phyloP scores from a whole-genome alignment of 1,284 basidiomycete species.

The Ustilago hordei region DNA sequence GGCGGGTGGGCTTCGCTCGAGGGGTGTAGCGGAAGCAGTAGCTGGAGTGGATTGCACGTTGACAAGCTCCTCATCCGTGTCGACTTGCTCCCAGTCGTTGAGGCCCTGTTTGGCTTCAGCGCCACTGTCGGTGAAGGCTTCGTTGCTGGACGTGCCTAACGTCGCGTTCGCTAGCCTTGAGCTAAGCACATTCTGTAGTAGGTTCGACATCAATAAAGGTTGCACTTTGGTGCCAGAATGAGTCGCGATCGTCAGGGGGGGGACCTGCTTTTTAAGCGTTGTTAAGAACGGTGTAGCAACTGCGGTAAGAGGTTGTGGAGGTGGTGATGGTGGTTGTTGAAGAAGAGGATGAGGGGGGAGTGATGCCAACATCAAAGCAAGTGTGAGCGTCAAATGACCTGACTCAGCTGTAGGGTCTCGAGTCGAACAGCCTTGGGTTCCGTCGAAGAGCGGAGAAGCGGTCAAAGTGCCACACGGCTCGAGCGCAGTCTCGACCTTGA shows the following conservation, averaged over 20 bases:
- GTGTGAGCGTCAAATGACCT: conserved; percentile 8
- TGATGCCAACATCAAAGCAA: neutral
- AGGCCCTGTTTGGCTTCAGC: conserved; percentile 28
- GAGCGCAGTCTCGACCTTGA: neutral
- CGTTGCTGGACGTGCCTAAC: conserved; percentile 24
- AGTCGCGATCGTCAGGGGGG: neutral
- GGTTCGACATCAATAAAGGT: conserved; percentile 51
- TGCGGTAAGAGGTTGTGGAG: neutral
- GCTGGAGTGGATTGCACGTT: conserved; percentile 39
- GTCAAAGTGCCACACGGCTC: conserved; percentile 5
- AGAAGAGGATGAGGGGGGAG: neutral
- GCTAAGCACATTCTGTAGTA: conserved; percentile 56
- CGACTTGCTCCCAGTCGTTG: conserved; percentile 59
- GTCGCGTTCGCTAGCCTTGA: conserved; percentile 57
- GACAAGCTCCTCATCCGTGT: conserved; percentile 56
- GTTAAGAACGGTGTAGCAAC: neutral
- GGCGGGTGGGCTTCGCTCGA: conserved; percentile 44
- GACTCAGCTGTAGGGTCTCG: conserved; percentile 25
- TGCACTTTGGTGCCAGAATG: neutral
- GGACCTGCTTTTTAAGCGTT: neutral
- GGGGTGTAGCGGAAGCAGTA: conserved; percentile 48
- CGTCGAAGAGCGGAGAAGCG: conserved; percentile 9
- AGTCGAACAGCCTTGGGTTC: neutral
- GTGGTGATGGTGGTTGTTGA: conserved; percentile 5
- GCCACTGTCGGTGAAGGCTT: conserved; percentile 6